A percentile compares a stretch with the other conserved stretches of the same genome.
Evolutionary conservation across 2,329 filamentous ascomycete species (phyloP).

Genomic region (Metarhizium robertsii): DNA sequence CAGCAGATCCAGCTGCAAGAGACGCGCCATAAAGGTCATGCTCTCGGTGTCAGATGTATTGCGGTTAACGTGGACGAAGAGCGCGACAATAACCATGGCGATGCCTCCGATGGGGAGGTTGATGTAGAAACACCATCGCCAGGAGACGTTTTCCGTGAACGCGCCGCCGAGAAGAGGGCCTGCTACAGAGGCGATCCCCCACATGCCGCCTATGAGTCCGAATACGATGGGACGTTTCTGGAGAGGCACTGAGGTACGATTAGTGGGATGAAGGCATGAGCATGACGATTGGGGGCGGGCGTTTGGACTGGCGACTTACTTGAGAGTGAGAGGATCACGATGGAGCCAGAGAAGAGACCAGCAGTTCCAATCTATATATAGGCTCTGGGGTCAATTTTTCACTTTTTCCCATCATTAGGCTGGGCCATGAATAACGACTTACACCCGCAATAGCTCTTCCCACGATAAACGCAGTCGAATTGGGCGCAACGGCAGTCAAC

Average conservation of each 20-base stretch:
- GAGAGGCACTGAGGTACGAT: conserved; percentile 33
- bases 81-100: conserved; percentile 36
- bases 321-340: conserved; percentile 31
- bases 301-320: conserved; percentile 11
- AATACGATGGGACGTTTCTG: conserved; percentile 44
- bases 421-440: conserved; percentile 3
- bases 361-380: conserved; percentile 33
- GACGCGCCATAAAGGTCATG: conserved; percentile 24
- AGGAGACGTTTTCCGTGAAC: conserved; percentile 38
- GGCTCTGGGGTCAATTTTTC: conserved; percentile 4
- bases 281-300: conserved; percentile 20
- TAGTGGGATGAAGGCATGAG: background rate
- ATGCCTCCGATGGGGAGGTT: conserved; percentile 38
- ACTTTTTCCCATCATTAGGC: no score
- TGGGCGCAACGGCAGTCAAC: conserved; percentile 34
- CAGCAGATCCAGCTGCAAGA: conserved; percentile 38
- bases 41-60: conserved; percentile 22
- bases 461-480: conserved; percentile 39
- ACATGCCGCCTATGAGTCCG: conserved; percentile 46
- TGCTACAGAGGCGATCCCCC: conserved; percentile 42
- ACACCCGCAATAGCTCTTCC: conserved; percentile 41
- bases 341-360: conserved; percentile 40
- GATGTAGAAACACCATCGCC: conserved; percentile 44
- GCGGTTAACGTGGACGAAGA: conserved; percentile 34
- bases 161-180: conserved; percentile 41